Evolutionary conservation across 148 eudicot species (phyloP).

Genomic region (Bassia scoparia): DNA sequence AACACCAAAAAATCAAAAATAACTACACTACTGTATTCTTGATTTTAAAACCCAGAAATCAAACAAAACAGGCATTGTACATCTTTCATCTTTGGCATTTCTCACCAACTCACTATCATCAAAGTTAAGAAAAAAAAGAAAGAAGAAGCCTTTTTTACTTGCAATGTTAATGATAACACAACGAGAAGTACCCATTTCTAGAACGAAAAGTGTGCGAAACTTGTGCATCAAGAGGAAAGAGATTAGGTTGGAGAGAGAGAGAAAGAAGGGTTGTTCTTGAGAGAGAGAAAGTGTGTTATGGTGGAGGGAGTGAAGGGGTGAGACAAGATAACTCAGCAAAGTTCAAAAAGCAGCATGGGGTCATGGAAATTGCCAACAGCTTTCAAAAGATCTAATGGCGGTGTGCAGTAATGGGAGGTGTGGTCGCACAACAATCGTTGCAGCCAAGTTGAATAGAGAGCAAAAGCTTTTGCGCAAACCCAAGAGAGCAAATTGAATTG

Average conservation of each 20-base stretch:
- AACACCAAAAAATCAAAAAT: not conserved
- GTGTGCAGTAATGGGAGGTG: slow-evolving; percentile 89
- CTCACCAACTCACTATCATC: too few species aligned
- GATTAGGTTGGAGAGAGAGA: not conserved
- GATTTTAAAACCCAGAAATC: not conserved
- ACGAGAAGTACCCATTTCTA: not conserved
- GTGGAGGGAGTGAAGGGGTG: slow-evolving; percentile 25
- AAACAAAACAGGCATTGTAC: not conserved
- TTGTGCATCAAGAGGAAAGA: slow-evolving; percentile 2
- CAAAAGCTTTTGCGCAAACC: slow-evolving; percentile 87
- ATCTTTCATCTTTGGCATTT: not conserved
- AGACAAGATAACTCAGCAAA: slow-evolving; percentile 15
- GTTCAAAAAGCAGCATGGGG: slow-evolving; percentile 30
- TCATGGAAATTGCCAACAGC: slow-evolving; percentile 30
- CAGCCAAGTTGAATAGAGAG: slow-evolving; percentile 91
- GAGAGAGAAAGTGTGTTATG: not conserved
- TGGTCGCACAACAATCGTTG: slow-evolving; percentile 92
- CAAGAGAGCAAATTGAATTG: slow-evolving; percentile 83
- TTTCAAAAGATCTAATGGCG: slow-evolving; percentile 84
- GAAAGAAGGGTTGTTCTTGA: not conserved
- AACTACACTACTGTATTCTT: too few species aligned
- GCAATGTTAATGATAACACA: too few species aligned
- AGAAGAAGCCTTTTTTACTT: too few species aligned
- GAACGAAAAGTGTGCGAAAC: not conserved
- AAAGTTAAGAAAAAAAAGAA: too few species aligned